A percentile compares a stretch with the other conserved stretches of the same genome.
These are phyloP conservation scores for Seiridium unicorne DNA, from an alignment of 2,329 filamentous ascomycete genomes.

Conservation along the genomic window DNA sequence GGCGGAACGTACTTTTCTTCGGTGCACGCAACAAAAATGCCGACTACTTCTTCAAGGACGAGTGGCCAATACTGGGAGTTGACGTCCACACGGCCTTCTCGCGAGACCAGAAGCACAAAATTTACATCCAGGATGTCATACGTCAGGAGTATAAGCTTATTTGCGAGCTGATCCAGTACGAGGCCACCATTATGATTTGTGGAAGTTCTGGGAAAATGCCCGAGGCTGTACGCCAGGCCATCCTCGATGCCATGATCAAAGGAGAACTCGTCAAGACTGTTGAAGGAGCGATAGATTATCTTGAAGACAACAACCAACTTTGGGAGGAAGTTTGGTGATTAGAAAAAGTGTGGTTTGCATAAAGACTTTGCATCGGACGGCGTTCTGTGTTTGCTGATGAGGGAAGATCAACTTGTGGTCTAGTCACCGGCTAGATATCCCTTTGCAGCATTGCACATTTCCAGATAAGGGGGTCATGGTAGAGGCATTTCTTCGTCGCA, in stretches of 20 bases:
- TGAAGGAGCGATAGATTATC: constrained; percentile 35
- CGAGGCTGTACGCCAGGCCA: constrained; percentile 48
- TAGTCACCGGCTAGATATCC: too few species aligned
- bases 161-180: constrained; percentile 32
- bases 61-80: constrained; percentile 62
- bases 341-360: too few species aligned
- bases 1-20: constrained; percentile 65
- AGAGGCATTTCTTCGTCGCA: too few species aligned
- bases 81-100: constrained; percentile 67
- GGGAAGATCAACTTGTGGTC: too few species aligned
- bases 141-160: constrained; percentile 38
- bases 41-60: constrained; percentile 79
- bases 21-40: constrained; percentile 73
- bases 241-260: constrained; percentile 46
- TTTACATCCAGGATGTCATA: constrained; percentile 57
- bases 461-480: too few species aligned
- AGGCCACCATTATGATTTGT: constrained; percentile 51
- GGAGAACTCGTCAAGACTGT: constrained; percentile 29
- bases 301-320: constrained; percentile 35
- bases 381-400: not conserved
- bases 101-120: constrained; percentile 58
- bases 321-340: constrained; percentile 61
- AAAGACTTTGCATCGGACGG: not conserved
- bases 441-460: too few species aligned
- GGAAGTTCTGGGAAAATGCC: constrained; percentile 60